Percentiles rank a stretch among this genome's conserved stretches.
These are phyloP conservation scores for Chalciporus sphaerocephalus DNA, from an alignment of 768 basidiomycete genomes.

Conservation along the genomic window DNA sequence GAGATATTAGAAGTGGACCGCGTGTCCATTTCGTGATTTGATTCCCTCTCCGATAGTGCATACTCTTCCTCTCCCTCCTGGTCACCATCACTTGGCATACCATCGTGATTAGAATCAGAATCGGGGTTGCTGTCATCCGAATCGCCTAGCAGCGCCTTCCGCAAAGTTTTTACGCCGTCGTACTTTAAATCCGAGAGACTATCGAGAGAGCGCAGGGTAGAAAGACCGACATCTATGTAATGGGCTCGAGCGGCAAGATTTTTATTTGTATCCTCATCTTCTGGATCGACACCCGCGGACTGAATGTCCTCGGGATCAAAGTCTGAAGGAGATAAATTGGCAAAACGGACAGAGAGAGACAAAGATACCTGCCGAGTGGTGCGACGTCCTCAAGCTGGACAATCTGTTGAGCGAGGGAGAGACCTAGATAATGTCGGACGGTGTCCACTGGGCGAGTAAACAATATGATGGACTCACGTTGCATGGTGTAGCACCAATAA, in stretches of 20 bases:
- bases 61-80: conserved; percentile 13
- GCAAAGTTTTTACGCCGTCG: conserved; percentile 59
- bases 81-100: conserved; percentile 19
- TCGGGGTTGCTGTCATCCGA: conserved; percentile 18
- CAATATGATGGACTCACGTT: conserved; percentile 32
- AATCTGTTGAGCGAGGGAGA: conserved; percentile 76
- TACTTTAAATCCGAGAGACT: conserved; percentile 77
- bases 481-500: conserved; percentile 10
- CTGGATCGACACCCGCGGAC: conserved; percentile 40
- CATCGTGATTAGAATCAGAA: conserved; percentile 4
- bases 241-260: conserved; percentile 60
- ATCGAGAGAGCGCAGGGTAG: conserved; percentile 60
- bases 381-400: conserved; percentile 70
- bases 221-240: conserved; percentile 81
- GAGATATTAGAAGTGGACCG: conserved; percentile 14
- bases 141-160: conserved; percentile 49
- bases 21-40: conserved; percentile 8
- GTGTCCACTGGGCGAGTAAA: too few species aligned
- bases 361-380: conserved; percentile 53
- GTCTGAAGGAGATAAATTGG: conserved; percentile 39
- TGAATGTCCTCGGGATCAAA: conserved; percentile 70
- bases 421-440: conserved; percentile 29
- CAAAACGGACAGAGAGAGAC: conserved; percentile 1
- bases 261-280: conserved; percentile 34
- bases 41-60: conserved; percentile 8